Evolutionary conservation across 1,284 basidiomycete genomes (phyloP), one percentile per base, ranked within the genome.

Genomic region (Puccinia brachypodii): DNA sequence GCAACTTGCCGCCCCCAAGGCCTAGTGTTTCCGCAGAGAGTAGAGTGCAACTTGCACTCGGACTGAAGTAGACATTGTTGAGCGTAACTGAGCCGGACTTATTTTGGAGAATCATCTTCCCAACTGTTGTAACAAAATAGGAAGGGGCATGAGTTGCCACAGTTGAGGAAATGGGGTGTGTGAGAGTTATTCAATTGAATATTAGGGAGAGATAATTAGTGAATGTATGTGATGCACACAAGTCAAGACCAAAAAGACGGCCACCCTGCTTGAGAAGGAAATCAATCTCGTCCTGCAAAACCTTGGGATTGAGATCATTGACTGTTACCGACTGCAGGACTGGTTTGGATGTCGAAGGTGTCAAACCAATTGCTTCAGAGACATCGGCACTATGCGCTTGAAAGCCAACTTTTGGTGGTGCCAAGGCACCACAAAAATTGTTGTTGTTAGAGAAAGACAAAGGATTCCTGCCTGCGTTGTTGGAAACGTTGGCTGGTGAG

Each of bases 31-130:
- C 50, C 16, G 50, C 50, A 9, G 31, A 73, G 1, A 73, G 47
- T 3, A 76, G 74, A 1, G 74, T 76, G 58, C n/a, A 38, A 1
- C 56, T 44, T 3, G 42, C 53, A 25, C 44, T 25, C 1, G 36
- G 56, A 22, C 56, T 62, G 44, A 44, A 76, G 25, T 60, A 76
- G n/a, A 76, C 74, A 19, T 76, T 76, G 11, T 76, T 62, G 19
- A 76, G 33, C 1, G 50, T 56, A 3, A 73, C 38, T 11, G 28
- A 53, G 1, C 71, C 71, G 22, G 42, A 11, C 8, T 56, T 13
- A 50, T 73, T 73, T 19, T 33, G 53, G 38, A 73, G 19, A 3
- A 4, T 73, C 71, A 73, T 53, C 50, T 73, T 73, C 50, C 71
- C 71, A 50, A 73, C 50, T 73, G 8, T 22, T 3, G 50, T 53